Conservation (phyloP, 2,329 filamentous ascomycete genomes). For the Aspergillus novofumigatus region DNA sequence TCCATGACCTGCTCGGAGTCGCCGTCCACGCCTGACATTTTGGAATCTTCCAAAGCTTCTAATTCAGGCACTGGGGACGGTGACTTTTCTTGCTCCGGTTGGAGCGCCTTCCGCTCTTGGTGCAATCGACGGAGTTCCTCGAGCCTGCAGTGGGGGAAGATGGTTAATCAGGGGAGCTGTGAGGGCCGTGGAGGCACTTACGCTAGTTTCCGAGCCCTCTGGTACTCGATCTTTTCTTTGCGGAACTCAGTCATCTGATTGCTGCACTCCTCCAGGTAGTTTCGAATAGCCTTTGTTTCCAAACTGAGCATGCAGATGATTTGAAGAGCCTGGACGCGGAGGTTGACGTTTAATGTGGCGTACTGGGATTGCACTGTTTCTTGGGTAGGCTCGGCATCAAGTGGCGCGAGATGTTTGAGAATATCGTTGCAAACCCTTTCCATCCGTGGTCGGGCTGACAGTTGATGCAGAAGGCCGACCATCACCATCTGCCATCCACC, state of each 20-base stretch:
- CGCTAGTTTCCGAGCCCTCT: conserved; percentile 67
- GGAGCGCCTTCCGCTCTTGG: conserved; percentile 45
- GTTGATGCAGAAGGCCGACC: conserved; percentile 77
- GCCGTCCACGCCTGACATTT: conserved; percentile 51
- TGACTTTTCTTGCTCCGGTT: conserved; percentile 44
- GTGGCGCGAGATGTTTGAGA: conserved; percentile 73
- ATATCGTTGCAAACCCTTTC: conserved; percentile 73
- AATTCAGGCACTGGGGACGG: conserved; percentile 42
- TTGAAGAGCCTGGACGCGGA: conserved; percentile 74
- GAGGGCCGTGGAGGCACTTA: conserved; percentile 35
- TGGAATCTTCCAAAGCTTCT: conserved; percentile 37
- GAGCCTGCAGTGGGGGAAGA: conserved; percentile 22
- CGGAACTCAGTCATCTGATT: conserved; percentile 92
- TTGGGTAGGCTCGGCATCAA: conserved; percentile 67
- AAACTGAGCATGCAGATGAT: conserved; percentile 81
- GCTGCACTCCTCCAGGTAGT: conserved; percentile 86
- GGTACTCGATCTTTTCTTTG: conserved; percentile 92
- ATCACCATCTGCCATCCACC: conserved; percentile 92
- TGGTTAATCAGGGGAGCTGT: neutral
- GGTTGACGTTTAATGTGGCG: conserved; percentile 72
- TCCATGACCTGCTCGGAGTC: conserved; percentile 61
- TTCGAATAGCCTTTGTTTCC: conserved; percentile 79
- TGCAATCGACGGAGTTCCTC: conserved; percentile 45
- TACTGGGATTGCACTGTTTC: conserved; percentile 73
- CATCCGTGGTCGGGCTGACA: conserved; percentile 70